Evolutionary conservation across 352 stramenopile species (phyloP).

Genomic region (Globisporangium rhizosaccharum): DNA sequence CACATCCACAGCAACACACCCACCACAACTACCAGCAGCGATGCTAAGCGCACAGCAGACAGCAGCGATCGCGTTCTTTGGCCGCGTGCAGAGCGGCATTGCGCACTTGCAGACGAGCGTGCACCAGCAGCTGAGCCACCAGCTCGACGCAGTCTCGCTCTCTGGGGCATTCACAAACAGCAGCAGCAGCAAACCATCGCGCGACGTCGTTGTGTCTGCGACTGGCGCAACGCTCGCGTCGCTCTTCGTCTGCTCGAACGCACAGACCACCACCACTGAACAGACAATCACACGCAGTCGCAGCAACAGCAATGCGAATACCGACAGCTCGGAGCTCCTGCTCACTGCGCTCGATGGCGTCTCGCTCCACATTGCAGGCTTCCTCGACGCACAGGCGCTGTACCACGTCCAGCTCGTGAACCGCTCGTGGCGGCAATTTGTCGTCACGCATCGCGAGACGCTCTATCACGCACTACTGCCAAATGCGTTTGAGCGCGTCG

Average conservation of each 20-base stretch:
- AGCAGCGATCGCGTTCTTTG: constrained; percentile 22
- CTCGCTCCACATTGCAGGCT: constrained; percentile 44
- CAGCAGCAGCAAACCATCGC: constrained; percentile 10
- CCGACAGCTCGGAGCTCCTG: constrained; percentile 20
- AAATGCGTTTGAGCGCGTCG: constrained; percentile 31
- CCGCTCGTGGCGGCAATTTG: constrained; percentile 30
- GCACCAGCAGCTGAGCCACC: constrained; percentile 29
- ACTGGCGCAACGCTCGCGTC: constrained; percentile 7
- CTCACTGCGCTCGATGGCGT: constrained; percentile 41
- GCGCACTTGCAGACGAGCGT: constrained; percentile 28
- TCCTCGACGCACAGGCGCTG: constrained; percentile 42
- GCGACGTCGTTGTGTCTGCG: background rate
- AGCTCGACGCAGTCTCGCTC: constrained; percentile 10
- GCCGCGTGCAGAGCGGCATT: constrained; percentile 26
- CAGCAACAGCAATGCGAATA: background rate
- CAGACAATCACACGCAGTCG: no score
- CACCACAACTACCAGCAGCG: background rate
- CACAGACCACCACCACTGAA: background rate
- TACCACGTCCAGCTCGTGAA: constrained; percentile 36
- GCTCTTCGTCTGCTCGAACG: constrained; percentile 4
- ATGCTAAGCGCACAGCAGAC: constrained; percentile 13
- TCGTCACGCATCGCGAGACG: constrained; percentile 28
- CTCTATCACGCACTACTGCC: constrained; percentile 36
- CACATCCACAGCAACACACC: background rate
- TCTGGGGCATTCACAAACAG: background rate